A percentile compares a stretch with the other conserved stretches of the same genome.
Conservation (phyloP, 1,284 basidiomycete species). For the Ustilago tritici region DNA sequence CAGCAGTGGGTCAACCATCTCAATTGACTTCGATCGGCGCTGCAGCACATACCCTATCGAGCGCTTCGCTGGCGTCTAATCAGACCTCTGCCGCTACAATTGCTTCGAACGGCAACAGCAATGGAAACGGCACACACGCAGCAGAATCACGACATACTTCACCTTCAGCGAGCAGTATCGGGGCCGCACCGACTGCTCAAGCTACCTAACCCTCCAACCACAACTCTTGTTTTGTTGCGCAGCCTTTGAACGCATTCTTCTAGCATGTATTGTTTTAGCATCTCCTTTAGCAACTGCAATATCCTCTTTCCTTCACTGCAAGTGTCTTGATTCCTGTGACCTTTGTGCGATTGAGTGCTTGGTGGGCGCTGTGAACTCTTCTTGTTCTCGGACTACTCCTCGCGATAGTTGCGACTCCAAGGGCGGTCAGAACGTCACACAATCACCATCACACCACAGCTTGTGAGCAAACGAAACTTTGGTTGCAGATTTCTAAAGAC, state of each 20-base stretch:
- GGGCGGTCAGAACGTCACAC: too few species aligned
- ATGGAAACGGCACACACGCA: not conserved
- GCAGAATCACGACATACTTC: slow-evolving; percentile 4
- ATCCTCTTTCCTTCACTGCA: not conserved
- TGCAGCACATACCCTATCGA: slow-evolving; percentile 38
- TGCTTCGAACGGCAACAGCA: not conserved
- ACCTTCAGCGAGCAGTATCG: not conserved
- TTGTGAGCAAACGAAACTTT: not conserved
- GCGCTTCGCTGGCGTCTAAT: slow-evolving; percentile 11
- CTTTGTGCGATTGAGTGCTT: not conserved
- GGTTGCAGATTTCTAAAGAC: not conserved
- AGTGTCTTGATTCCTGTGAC: not conserved
- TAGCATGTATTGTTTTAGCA: slow-evolving; percentile 17
- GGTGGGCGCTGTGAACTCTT: not conserved
- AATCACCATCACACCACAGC: too few species aligned
- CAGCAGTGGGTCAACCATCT: not conserved
- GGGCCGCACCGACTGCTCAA: not conserved
- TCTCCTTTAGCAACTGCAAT: not conserved
- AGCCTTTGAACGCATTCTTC: not conserved
- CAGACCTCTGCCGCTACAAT: slow-evolving; percentile 3
- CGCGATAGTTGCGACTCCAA: too few species aligned
- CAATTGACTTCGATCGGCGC: slow-evolving; percentile 45
- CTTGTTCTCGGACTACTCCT: not conserved
- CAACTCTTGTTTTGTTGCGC: not conserved
- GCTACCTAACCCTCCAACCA: slow-evolving; percentile 1